Evolutionary conservation across 73 alveolate genomes (phyloP).

Genomic region (Breviolum minutum): DNA sequence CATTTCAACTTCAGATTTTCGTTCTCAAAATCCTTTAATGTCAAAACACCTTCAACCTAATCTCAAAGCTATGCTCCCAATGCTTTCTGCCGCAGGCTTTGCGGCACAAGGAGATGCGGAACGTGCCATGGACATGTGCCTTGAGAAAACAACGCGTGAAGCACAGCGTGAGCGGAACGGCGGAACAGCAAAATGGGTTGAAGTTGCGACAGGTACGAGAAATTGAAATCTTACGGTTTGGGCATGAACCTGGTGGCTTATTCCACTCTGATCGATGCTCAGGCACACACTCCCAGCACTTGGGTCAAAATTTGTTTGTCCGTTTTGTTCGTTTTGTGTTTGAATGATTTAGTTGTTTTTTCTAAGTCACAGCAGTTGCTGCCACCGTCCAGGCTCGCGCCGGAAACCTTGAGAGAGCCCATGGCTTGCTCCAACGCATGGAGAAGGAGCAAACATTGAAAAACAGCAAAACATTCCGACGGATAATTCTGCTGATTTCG

Average conservation of each 20-base stretch:
- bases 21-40: too few species aligned
- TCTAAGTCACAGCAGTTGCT: background rate
- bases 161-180: too few species aligned
- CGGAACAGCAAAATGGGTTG: background rate
- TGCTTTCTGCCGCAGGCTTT: background rate
- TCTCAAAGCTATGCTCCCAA: too few species aligned
- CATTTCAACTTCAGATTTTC: background rate
- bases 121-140: slow-evolving; percentile 80
- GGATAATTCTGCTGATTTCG: background rate
- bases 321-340: too few species aligned
- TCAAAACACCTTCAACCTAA: too few species aligned
- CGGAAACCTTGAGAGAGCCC: slow-evolving; percentile 60
- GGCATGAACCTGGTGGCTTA: slow-evolving; percentile 76
- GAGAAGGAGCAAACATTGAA: too few species aligned
- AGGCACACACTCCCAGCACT: background rate
- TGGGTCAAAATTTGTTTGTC: too few species aligned
- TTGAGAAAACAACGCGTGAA: background rate
- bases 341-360: too few species aligned
- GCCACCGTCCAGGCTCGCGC: slow-evolving; percentile 48
- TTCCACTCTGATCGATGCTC: slow-evolving; percentile 81
- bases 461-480: too few species aligned
- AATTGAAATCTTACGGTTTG: slow-evolving; percentile 41
- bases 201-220: slow-evolving; percentile 3
- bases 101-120: slow-evolving; percentile 82
- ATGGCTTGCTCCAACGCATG: slow-evolving; percentile 26